Base-by-base conservation (phyloP, 1,139 yeast genomes). In the Hansenula anomala region DNA sequence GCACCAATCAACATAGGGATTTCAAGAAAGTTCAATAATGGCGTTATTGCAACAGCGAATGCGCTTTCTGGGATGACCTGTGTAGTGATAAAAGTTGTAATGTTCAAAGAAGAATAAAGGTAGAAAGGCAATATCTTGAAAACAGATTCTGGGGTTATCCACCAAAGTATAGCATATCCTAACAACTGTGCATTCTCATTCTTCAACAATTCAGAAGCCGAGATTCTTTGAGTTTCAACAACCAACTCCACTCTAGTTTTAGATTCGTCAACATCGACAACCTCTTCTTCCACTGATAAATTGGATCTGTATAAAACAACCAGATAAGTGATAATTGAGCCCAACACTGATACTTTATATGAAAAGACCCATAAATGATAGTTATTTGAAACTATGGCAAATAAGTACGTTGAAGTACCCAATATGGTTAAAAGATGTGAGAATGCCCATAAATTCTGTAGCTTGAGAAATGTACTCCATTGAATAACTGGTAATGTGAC, bases 121-220 rank as follows among this genome's bases (percentile, higher is more conserved):
- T 63, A 56, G 45, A 71, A 70, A 1, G 80, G 73, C 13, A 66
- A 35, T 16, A 74, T 44, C 46, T 75, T 75, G 31, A 64, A 35
- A 12, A 57, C 9, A 23, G 59, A 60, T 12, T 41, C 40, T 9
- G 59, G 61, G 11, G 62, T 61, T 28, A 49, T 53, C 38, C 56
- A 44, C 62, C 68, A 64, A 15, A 67, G 57, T 19, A 59, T 46
- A 1, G 69, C 59, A 46, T 60, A 63, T 0, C 64, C 66, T 31
- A 75, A 56, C 20, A 74, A 50, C 36, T 67, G 73, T 4, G 73
- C 63, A 45, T 72, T 72, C 42, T 74, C 79, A 8, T 77, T 68
- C 46, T 61, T 64, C 36, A 73, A 47, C 6, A 71, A 48, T 14
- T 60, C 56, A 1, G 67, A 56, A 36, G 68, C 49, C 6, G 64